A percentile compares a stretch with the other conserved stretches of the same genome.
Conservation (phyloP, 2,329 filamentous ascomycete genomes). For the Cordyceps tenuipes region DNA sequence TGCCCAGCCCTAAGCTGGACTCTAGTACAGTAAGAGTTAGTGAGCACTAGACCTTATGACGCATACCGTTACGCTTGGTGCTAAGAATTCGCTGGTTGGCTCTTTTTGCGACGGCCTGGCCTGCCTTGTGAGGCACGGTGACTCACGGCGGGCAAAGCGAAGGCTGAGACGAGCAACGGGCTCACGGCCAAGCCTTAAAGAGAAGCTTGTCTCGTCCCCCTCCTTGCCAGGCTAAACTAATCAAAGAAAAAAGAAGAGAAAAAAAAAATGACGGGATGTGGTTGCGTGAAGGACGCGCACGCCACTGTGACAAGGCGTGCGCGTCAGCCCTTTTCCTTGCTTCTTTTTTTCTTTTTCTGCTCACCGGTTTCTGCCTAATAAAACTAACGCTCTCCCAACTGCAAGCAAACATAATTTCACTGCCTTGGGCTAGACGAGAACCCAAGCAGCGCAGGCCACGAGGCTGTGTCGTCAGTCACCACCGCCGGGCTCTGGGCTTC, state of each 20-base stretch:
- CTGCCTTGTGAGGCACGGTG: neutral
- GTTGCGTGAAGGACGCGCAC: neutral
- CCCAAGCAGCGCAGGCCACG: neutral
- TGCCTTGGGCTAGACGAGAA: too few relatives aligned
- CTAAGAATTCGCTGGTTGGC: neutral
- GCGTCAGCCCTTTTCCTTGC: neutral
- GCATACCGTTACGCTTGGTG: neutral
- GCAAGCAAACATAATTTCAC: neutral
- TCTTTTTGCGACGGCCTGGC: too few relatives aligned
- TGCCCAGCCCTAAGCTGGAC: too few relatives aligned
- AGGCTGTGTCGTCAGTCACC: neutral
- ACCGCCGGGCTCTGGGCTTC: neutral
- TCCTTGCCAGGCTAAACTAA: neutral
- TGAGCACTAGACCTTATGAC: neutral
- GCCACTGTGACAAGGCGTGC: neutral
- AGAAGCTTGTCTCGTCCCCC: neutral
- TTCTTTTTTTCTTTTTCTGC: neutral
- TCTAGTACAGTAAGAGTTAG: too few relatives aligned
- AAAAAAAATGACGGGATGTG: neutral
- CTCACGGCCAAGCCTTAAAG: neutral
- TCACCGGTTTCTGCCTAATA: too few relatives aligned
- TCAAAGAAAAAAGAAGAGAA: too few relatives aligned
- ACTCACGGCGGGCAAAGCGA: constrained; percentile 6
- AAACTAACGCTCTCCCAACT: too few relatives aligned
- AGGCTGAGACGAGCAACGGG: neutral